Percentiles rank a stretch among this genome's conserved stretches.
Evolutionary conservation across 768 basidiomycete species (phyloP).

Genomic region (Crepidotus variabilis): DNA sequence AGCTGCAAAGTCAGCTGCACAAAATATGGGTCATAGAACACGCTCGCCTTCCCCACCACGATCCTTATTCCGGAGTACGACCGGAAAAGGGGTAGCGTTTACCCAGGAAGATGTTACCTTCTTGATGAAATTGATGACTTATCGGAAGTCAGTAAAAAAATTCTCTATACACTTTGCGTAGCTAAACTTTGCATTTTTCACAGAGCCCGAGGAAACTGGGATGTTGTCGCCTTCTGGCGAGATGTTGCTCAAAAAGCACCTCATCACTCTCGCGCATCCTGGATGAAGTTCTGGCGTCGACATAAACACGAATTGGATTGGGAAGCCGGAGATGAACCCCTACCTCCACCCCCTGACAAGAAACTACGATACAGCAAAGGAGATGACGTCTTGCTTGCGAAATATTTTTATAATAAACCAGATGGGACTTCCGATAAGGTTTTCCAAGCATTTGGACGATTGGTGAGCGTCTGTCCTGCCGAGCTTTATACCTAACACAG

Average conservation of each 20-base stretch:
- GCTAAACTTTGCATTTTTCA: conserved; percentile 2
- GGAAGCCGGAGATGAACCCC: conserved; percentile 61
- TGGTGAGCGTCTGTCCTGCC: conserved; percentile 38
- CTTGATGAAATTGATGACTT: conserved; percentile 72
- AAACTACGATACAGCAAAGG: conserved; percentile 81
- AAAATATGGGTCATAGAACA: conserved; percentile 35
- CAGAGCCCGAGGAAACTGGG: conserved; percentile 38
- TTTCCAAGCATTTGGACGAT: conserved; percentile 75
- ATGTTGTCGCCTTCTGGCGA: conserved; percentile 32
- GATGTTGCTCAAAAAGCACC: conserved; percentile 50
- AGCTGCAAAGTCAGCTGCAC: conserved; percentile 17
- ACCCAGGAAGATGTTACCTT: conserved; percentile 81
- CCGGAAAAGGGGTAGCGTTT: conserved; percentile 88
- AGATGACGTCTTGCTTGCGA: conserved; percentile 78
- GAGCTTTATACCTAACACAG: not conserved
- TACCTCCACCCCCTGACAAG: conserved; percentile 78
- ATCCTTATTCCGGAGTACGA: conserved; percentile 78
- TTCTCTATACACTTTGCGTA: not conserved
- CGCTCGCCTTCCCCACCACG: conserved; percentile 80
- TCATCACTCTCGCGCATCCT: conserved; percentile 87
- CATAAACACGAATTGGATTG: conserved; percentile 82
- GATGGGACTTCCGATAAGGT: conserved; percentile 82
- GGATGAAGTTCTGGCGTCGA: conserved; percentile 92
- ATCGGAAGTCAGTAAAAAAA: conserved; percentile 56
- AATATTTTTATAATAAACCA: conserved; percentile 66